Percentiles rank a stretch among this genome's conserved stretches.
phyloP scores from a whole-genome alignment of 2,329 filamentous ascomycete species.

The Penicillium psychrosexuale region DNA sequence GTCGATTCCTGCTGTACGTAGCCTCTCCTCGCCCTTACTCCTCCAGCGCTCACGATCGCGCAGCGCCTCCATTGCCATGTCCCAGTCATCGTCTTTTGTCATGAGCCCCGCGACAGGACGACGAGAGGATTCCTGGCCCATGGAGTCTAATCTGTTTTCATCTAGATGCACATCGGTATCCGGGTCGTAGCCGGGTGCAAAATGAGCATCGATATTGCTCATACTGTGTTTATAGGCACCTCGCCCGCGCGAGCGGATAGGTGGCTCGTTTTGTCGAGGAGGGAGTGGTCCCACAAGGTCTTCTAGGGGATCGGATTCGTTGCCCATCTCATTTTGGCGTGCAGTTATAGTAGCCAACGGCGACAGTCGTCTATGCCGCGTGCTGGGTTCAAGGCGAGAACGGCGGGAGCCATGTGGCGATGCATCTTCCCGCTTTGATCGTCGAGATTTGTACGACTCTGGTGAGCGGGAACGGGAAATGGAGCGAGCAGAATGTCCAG shows the following conservation, averaged over 20 bases:
- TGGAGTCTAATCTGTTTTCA: conserved; percentile 53
- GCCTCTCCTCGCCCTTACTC: conserved; percentile 68
- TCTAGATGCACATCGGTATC: conserved; percentile 41
- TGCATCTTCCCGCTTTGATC: conserved; percentile 2
- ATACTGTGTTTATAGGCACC: conserved; percentile 58
- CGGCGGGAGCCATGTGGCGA: conserved; percentile 1
- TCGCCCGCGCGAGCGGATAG: conserved; percentile 62
- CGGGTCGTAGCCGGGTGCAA: conserved; percentile 64
- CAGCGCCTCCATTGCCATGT: conserved; percentile 71
- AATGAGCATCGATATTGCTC: conserved; percentile 75
- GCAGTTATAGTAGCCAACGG: neutral
- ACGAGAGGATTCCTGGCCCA: conserved; percentile 52
- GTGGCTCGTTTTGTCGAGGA: conserved; percentile 47
- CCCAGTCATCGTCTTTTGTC: conserved; percentile 66
- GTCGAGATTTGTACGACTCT: neutral
- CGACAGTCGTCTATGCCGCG: neutral
- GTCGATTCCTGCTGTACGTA: conserved; percentile 74
- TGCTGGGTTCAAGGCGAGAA: conserved; percentile 2
- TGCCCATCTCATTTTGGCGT: conserved; percentile 12
- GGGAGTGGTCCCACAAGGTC: conserved; percentile 71
- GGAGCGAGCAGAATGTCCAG: conserved; percentile 16
- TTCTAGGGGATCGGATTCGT: conserved; percentile 68
- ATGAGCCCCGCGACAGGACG: conserved; percentile 43
- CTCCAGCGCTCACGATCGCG: conserved; percentile 77
- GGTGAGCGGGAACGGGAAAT: conserved; percentile 9